Base-by-base conservation (phyloP, 192 early-diverging fungal genomes). In the Coemansia sp. region DNA sequence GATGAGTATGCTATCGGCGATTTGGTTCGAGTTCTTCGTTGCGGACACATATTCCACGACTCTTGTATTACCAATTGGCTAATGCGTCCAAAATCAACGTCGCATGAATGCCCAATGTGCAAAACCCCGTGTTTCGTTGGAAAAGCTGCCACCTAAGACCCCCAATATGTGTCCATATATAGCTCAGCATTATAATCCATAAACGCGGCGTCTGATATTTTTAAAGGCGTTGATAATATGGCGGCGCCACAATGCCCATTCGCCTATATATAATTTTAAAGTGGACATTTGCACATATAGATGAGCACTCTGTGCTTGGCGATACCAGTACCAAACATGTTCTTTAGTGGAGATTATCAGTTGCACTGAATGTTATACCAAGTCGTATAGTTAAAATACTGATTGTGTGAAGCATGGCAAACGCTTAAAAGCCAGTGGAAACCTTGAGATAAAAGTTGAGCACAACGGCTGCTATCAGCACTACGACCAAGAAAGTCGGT, bases 391-490 rank as follows among this genome's bases (percentile, higher is more conserved):
- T 11, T 30, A 28, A 14, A 53, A 35, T 35, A 33, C 5, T 58
- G 19, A 21, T 26, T 30, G 23, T 21, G 13, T 30, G 7, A 53
- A 28, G 11, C 6, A 17, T 28, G 28, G 5, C 30, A 17, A 11
- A 28, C 6, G 28, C 28, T 38, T 69, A 74, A 28, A 64, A 62
- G n/a, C 67, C 63, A 19, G 59, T 49, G 19, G 69, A 72, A 66
- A 88, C 82, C 73, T 88, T 88, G 68, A 89, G 70, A 38, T 82
- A 89, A 80, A 94, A 91, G 77, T 94, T 94, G 65, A 91, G 72
- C 39, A 90, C 33, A 28, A 93, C 85, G 3, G 89, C 89, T 19
- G 71, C 68, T 35, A 93, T 67, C 60, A 94, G 75, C 62, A 89
- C 87, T 19, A 89, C 37, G 21, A 91, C 91, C n/a, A 94, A 76